Evolutionary conservation across 805 yeast species (phyloP).

Genomic region (Metschnikowia koreensis): DNA sequence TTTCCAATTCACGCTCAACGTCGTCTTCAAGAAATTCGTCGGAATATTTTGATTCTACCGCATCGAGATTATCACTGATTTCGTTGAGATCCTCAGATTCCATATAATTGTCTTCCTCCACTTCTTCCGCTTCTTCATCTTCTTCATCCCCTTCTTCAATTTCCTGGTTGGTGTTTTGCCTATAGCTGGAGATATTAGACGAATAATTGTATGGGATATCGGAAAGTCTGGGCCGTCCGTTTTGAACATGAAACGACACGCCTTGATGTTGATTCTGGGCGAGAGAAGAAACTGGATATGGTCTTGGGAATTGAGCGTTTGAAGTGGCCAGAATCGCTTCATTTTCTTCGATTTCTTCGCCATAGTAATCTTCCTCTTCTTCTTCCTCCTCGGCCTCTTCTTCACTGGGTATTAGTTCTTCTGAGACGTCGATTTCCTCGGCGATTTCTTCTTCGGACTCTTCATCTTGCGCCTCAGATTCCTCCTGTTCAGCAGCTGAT

Average conservation of each 20-base stretch:
- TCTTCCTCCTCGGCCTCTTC: constrained; percentile 2
- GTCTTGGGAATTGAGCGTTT: not conserved
- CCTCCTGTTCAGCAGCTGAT: constrained; percentile 9
- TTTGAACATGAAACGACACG: not conserved
- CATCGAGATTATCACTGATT: constrained; percentile 6
- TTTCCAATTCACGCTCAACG: constrained; percentile 3
- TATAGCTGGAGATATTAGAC: not conserved
- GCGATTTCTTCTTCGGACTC: constrained; percentile 3
- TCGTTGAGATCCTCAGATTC: constrained; percentile 5
- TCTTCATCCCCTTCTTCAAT: too few relatives aligned
- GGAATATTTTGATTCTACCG: constrained; percentile 3
- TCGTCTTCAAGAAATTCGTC: constrained; percentile 7
- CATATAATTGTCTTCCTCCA: not conserved
- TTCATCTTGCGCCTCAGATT: not conserved
- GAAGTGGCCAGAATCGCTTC: not conserved
- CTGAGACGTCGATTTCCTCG: not conserved
- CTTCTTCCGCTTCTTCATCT: not conserved
- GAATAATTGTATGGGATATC: not conserved
- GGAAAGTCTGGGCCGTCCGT: constrained; percentile 6
- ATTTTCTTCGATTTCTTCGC: not conserved
- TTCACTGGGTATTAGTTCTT: not conserved
- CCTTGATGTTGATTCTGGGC: not conserved
- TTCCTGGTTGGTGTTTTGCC: not conserved
- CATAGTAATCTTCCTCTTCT: not conserved
- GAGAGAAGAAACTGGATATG: not conserved